phyloP scores from a whole-genome alignment of 805 yeast species.

The Yamadazyma endophytica region DNA sequence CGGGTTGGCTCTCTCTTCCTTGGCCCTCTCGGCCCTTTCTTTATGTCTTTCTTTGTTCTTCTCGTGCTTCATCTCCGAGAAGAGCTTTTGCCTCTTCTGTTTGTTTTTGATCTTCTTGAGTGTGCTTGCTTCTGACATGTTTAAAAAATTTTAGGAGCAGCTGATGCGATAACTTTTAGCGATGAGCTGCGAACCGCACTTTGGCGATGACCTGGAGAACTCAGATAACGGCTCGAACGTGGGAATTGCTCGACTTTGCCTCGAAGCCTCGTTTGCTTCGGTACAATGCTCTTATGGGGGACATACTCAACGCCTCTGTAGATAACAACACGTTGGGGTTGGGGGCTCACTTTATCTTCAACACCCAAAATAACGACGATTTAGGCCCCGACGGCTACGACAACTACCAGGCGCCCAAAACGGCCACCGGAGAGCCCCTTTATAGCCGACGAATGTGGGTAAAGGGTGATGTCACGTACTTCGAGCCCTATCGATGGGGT shows the following conservation, averaged over 20 bases:
- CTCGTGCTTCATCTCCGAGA: conserved; percentile 69
- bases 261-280: neutral
- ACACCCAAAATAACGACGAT: conserved; percentile 50
- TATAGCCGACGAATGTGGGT: conserved; percentile 76
- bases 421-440: conserved; percentile 11
- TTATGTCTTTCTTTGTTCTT: conserved; percentile 74
- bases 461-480: conserved; percentile 55
- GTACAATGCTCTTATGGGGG: neutral
- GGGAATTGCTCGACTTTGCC: neutral
- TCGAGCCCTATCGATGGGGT: conserved; percentile 17
- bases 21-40: conserved; percentile 76
- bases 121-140: conserved; percentile 23
- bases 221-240: neutral
- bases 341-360: conserved; percentile 69
- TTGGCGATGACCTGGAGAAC: too few relatives aligned
- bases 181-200: too few relatives aligned
- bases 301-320: neutral
- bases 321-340: neutral
- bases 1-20: conserved; percentile 81
- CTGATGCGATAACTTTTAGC: too few relatives aligned
- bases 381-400: conserved; percentile 79
- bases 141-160: too few relatives aligned
- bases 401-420: conserved; percentile 63
- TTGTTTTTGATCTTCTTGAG: conserved; percentile 62
- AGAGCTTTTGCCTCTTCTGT: conserved; percentile 72